A percentile compares a stretch with the other conserved stretches of the same genome.
phyloP scores from a whole-genome alignment of 2,329 filamentous ascomycete genomes.

The Paecilomyces formosus region DNA sequence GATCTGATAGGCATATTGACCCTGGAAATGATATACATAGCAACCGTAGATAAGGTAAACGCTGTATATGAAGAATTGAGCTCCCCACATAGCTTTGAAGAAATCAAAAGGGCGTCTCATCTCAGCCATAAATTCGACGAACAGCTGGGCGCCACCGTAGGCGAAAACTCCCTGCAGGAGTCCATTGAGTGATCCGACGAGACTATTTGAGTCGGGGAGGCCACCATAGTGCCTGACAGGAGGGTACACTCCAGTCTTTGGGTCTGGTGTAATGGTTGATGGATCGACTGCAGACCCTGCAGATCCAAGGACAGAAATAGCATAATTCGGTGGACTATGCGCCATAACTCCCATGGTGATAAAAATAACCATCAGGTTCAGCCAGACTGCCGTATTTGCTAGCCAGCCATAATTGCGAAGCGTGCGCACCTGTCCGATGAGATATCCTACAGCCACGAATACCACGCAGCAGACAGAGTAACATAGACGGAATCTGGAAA shows the following conservation, averaged over 20 bases:
- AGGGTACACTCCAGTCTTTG: slow-evolving; percentile 21
- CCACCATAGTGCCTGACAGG: slow-evolving; percentile 34
- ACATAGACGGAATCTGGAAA: slow-evolving; percentile 44
- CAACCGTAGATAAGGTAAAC: slow-evolving; percentile 43
- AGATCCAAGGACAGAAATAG: slow-evolving; percentile 17
- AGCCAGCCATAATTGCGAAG: slow-evolving; percentile 49
- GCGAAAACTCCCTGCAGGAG: slow-evolving; percentile 49
- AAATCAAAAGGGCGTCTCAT: slow-evolving; percentile 45
- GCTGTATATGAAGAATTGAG: slow-evolving; percentile 42
- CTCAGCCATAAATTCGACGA: slow-evolving; percentile 51
- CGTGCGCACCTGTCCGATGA: slow-evolving; percentile 50
- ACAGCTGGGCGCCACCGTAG: slow-evolving; percentile 53
- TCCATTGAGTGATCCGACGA: slow-evolving; percentile 43
- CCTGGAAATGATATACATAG: slow-evolving; percentile 42
- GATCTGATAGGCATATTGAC: slow-evolving; percentile 24
- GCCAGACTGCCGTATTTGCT: slow-evolving; percentile 49
- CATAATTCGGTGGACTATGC: slow-evolving; percentile 44
- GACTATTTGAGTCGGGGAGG: slow-evolving; percentile 31
- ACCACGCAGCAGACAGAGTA: slow-evolving; percentile 47
- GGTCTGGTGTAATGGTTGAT: slow-evolving; percentile 14
- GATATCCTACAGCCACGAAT: slow-evolving; percentile 44
- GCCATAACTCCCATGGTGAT: slow-evolving; percentile 50
- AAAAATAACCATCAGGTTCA: slow-evolving; percentile 49
- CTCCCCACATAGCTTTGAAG: slow-evolving; percentile 40
- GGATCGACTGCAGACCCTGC: slow-evolving; percentile 17